phyloP scores from a whole-genome alignment of 352 stramenopile genomes.

The Globisporangium splendens region DNA sequence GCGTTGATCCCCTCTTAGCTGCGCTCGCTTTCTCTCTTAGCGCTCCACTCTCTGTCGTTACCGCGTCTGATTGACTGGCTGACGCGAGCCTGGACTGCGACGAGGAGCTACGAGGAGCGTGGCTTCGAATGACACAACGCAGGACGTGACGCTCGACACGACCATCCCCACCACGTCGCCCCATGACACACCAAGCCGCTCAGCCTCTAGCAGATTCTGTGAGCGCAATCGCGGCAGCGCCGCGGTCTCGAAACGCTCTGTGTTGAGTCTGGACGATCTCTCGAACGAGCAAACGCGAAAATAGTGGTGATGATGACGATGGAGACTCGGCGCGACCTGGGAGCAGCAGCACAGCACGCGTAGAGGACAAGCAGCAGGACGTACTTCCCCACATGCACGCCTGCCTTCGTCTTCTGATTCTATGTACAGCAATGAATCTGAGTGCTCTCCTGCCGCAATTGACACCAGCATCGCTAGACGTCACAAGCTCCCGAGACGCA shows the following conservation, averaged over 20 bases:
- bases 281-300: constrained; percentile 16
- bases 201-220: no score
- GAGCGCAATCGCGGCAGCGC: no score
- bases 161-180: background rate
- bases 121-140: constrained; percentile 10
- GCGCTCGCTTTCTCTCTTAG: no score
- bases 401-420: constrained; percentile 17
- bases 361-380: constrained; percentile 48
- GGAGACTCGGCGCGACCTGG: constrained; percentile 7
- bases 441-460: background rate
- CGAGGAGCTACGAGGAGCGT: constrained; percentile 2
- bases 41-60: no score
- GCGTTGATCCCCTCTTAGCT: no score
- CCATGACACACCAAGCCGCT: background rate
- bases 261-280: constrained; percentile 47
- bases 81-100: no score
- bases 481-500: background rate
- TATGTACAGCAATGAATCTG: constrained; percentile 13
- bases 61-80: no score
- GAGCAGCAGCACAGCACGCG: constrained; percentile 21
- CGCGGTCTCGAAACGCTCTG: constrained; percentile 11
- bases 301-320: constrained; percentile 9
- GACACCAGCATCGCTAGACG: constrained; percentile 2
- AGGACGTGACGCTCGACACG: constrained; percentile 7
- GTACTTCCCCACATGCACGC: constrained; percentile 56